A percentile compares a stretch with the other conserved stretches of the same genome.
Conservation (phyloP, 768 basidiomycete genomes). For the Rhodotorula graminis region DNA sequence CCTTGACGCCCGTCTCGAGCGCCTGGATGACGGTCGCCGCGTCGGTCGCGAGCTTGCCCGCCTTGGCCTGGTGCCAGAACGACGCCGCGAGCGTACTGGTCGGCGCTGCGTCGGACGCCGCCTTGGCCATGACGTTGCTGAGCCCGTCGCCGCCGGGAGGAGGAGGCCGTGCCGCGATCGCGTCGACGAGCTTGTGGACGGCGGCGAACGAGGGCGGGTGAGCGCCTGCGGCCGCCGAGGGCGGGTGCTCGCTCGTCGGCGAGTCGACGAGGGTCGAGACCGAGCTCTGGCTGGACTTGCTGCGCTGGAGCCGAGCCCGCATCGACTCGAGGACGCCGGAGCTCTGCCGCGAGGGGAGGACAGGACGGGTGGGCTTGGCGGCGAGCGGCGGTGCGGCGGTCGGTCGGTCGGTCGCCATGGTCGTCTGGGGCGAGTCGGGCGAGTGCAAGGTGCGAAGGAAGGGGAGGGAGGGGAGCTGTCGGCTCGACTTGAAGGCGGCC, state of each 20-base stretch:
- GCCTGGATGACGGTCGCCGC: background rate
- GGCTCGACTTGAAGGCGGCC: too few species aligned
- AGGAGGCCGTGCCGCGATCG: background rate
- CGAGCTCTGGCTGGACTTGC: background rate
- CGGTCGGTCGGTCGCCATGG: too few species aligned
- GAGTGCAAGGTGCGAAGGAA: too few species aligned
- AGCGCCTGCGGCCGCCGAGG: background rate
- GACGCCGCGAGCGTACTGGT: background rate
- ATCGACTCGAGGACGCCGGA: background rate
- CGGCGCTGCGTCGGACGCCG: background rate
- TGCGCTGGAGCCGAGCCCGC: background rate
- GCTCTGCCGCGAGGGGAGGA: too few species aligned
- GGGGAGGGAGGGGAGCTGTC: too few species aligned
- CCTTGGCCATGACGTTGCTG: background rate
- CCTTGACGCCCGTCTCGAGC: background rate
- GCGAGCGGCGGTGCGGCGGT: too few species aligned
- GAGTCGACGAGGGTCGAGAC: background rate
- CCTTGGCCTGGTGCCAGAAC: constrained; percentile 4
- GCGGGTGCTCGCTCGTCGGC: too few species aligned
- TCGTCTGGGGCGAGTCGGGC: too few species aligned
- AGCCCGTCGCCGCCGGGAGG: constrained; percentile 6
- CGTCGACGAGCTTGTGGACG: background rate
- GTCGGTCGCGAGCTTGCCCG: background rate
- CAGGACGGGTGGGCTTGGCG: too few species aligned
- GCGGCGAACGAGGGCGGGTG: too few species aligned